These are phyloP conservation scores for Fusarium tuaranense DNA, from an alignment of 2,329 filamentous ascomycete species.

Conservation along the genomic window DNA sequence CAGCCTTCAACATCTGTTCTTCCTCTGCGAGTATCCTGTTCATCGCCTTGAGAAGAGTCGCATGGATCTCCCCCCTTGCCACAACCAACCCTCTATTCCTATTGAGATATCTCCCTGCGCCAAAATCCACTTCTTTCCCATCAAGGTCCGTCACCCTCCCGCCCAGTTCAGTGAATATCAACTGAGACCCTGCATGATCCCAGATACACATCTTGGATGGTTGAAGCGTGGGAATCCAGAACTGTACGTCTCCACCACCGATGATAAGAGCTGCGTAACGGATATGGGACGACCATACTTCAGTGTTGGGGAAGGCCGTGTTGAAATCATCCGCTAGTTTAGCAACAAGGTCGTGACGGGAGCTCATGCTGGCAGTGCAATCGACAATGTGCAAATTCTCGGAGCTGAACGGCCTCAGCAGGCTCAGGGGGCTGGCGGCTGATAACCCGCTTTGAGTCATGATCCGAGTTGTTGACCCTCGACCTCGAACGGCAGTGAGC, in stretches of 20 bases:
- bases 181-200: conserved; percentile 70
- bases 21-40: conserved; percentile 37
- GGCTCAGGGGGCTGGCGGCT: conserved; percentile 32
- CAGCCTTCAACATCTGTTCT: not conserved
- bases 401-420: conserved; percentile 29
- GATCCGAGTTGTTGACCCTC: conserved; percentile 46
- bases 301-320: conserved; percentile 50
- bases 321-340: conserved; percentile 45
- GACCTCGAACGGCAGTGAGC: conserved; percentile 49
- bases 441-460: conserved; percentile 38
- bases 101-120: conserved; percentile 48
- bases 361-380: conserved; percentile 46
- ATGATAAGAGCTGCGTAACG: conserved; percentile 53
- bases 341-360: conserved; percentile 48
- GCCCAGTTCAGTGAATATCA: conserved; percentile 67
- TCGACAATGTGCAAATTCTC: conserved; percentile 50
- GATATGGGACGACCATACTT: conserved; percentile 55
- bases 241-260: conserved; percentile 52
- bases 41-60: conserved; percentile 50
- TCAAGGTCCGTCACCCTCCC: conserved; percentile 64
- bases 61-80: conserved; percentile 58
- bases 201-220: conserved; percentile 50
- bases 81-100: conserved; percentile 55
- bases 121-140: conserved; percentile 51
- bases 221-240: conserved; percentile 45